Evolutionary conservation across 2,329 filamentous ascomycete species (phyloP), one percentile per base, ranked within the genome.

Genomic region (Fusarium sulawesiense): DNA sequence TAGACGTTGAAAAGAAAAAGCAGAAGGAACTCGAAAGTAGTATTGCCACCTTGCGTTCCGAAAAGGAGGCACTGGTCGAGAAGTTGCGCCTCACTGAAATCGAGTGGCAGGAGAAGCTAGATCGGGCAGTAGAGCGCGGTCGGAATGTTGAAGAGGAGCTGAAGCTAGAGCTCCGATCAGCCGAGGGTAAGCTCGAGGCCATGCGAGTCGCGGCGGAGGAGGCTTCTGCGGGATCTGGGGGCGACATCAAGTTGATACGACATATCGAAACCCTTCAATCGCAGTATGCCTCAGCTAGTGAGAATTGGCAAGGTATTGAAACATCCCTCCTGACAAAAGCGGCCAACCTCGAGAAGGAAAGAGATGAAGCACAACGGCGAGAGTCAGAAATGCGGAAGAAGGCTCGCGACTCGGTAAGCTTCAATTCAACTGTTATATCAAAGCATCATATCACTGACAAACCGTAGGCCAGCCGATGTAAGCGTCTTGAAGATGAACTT

Each of bases 291-390:
- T 90, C 97, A 57, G 96, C 96, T 2, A 96, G 93, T 72, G 93
- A 97, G 76, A 99, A 99, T 75, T 99, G 97, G 96, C 94, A 98
- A 77, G 93, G 94, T 1, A 97, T 99, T 66, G 95, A 99, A 79
- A 89, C 92, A 12, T 97, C 93, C 4, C 82, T 99, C 32, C 87
- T 95, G 53, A 89, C 93, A 23, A 89, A 94, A 60, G 86, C 96
- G 13, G 86, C 90, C 6, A 91, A 84, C 51, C 84, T 98, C 12
- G 96, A 99, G 78, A 96, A 92, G 77, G 97, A 99, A 79, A 89
- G 93, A 59, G 94, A 98, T 76, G 96, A 99, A 75, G 88, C 93
- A 11, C 86, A 89, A 51, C 90, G 90, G 72, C 90, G 93, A 62
- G 96, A 99, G 81, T 91, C 89, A 7, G 96, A 98, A 41, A 88